Evolutionary conservation across 192 early-diverging fungal genomes (phyloP).

Genomic region (Coemansia sp.): DNA sequence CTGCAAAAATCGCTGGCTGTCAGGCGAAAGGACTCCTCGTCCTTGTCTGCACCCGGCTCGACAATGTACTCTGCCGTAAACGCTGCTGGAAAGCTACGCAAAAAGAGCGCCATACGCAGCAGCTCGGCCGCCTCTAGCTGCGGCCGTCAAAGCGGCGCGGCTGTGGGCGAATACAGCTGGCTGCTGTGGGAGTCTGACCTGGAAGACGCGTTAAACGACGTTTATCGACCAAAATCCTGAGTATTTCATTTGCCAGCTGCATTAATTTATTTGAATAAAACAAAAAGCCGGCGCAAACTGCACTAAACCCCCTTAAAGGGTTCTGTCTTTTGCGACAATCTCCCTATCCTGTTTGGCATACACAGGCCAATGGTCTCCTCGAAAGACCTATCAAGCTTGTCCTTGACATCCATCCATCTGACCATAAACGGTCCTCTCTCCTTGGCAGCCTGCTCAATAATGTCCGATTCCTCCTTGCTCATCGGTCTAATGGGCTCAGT

Average conservation of each 20-base stretch:
- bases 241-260: neutral
- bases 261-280: constrained; percentile 5
- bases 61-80: neutral
- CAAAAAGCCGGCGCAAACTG: neutral
- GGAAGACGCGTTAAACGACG: constrained; percentile 41
- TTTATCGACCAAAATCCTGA: constrained; percentile 9
- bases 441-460: constrained; percentile 8
- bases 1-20: neutral
- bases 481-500: neutral
- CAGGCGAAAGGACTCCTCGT: neutral
- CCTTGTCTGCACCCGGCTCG: neutral
- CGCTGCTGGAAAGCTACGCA: neutral
- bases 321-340: too few species aligned
- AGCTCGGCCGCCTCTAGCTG: neutral
- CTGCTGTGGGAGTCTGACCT: constrained; percentile 52
- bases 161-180: constrained; percentile 28
- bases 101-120: neutral
- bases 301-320: too few species aligned
- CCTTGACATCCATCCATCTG: constrained; percentile 19
- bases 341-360: too few species aligned
- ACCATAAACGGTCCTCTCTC: neutral
- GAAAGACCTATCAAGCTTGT: constrained; percentile 7
- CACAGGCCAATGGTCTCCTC: neutral
- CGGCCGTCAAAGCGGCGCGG: constrained; percentile 5
- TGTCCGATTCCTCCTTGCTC: neutral